phyloP scores from a whole-genome alignment of 352 stramenopile species.

The Pythium vanterpoolii region DNA sequence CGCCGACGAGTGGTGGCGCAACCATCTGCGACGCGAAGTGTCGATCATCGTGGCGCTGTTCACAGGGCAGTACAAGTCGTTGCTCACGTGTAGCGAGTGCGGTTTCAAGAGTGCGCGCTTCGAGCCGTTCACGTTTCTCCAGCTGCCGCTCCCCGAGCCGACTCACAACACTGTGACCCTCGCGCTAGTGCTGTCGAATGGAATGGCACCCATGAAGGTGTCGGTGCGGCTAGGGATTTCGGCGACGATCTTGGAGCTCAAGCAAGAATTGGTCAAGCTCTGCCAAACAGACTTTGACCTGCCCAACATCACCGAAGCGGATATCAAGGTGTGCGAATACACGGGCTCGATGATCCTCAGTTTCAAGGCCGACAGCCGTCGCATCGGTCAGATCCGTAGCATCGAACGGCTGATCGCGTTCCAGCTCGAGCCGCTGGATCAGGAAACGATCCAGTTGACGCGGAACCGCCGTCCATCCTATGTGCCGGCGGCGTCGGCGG shows the following conservation, averaged over 20 bases:
- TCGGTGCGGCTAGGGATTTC: conserved; percentile 79
- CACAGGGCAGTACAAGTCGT: conserved; percentile 98
- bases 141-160: conserved; percentile 83
- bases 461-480: conserved; percentile 76
- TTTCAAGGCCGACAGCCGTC: conserved; percentile 84
- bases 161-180: conserved; percentile 84
- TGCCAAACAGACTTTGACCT: conserved; percentile 73
- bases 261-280: conserved; percentile 80
- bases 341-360: conserved; percentile 84
- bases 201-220: conserved; percentile 73
- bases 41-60: conserved; percentile 99
- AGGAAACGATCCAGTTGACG: conserved; percentile 65
- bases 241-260: conserved; percentile 83
- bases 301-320: conserved; percentile 52
- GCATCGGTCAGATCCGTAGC: conserved; percentile 82
- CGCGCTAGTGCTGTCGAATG: conserved; percentile 68
- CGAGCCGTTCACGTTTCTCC: conserved; percentile 91
- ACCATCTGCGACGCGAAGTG: conserved; percentile 96
- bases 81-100: conserved; percentile 95
- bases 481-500: conserved; percentile 30
- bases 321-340: conserved; percentile 88
- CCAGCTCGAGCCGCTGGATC: conserved; percentile 71
- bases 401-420: conserved; percentile 86
- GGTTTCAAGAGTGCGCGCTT: conserved; percentile 93
- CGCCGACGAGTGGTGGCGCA: conserved; percentile 99